Conservation (phyloP, 2,329 filamentous ascomycete species). For the Aureobasidium sp. region DNA sequence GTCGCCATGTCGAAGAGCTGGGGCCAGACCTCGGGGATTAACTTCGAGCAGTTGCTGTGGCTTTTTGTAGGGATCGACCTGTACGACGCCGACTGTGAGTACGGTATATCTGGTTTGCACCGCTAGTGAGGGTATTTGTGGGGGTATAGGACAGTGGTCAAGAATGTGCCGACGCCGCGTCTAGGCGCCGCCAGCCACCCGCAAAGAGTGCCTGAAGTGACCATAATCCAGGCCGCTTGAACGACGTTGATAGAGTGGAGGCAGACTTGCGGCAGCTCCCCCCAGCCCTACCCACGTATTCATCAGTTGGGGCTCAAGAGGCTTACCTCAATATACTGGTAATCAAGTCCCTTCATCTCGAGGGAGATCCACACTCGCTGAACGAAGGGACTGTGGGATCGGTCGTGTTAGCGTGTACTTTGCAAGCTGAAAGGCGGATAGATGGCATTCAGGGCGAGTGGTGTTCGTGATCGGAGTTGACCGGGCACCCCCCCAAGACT, state of each 20-base stretch:
- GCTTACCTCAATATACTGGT: constrained; percentile 66
- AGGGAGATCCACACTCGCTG: constrained; percentile 86
- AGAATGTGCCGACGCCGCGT: background rate
- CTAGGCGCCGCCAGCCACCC: background rate
- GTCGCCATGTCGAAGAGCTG: constrained; percentile 66
- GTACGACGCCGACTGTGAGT: background rate
- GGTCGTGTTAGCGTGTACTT: background rate
- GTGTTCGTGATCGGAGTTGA: background rate
- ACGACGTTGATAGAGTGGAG: background rate
- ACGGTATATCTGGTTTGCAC: background rate
- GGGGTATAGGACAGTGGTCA: background rate
- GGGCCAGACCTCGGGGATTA: constrained; percentile 68
- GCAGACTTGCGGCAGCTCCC: background rate
- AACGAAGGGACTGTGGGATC: constrained; percentile 59
- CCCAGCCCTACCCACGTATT: background rate
- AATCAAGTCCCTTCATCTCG: constrained; percentile 67
- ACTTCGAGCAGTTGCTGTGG: constrained; percentile 63
- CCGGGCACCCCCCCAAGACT: background rate
- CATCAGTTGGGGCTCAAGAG: background rate
- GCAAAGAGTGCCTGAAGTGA: background rate
- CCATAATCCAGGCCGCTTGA: background rate
- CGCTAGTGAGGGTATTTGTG: background rate
- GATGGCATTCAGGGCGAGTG: background rate
- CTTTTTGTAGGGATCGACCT: constrained; percentile 67
- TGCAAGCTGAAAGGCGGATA: background rate